Percentiles rank a stretch among this genome's conserved stretches.
Conservation (phyloP, 2,329 filamentous ascomycete genomes). For the Aspergillus sp. region DNA sequence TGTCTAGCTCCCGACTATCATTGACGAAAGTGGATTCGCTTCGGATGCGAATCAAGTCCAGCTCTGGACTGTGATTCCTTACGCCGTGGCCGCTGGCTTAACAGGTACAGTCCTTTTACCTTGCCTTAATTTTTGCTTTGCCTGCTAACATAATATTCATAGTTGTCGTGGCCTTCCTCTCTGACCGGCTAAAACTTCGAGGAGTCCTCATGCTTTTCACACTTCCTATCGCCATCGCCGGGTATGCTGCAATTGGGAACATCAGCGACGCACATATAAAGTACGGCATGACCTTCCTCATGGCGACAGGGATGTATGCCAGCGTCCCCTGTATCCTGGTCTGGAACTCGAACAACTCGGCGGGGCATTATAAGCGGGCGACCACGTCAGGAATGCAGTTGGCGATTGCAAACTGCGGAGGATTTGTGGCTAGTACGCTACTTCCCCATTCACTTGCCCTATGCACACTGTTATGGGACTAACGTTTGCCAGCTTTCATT, state of each 20-base stretch:
- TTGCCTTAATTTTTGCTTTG: neutral
- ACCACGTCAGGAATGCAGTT: constrained; percentile 69
- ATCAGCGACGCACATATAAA: constrained; percentile 56
- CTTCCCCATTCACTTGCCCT: neutral
- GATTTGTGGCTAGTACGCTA: constrained; percentile 63
- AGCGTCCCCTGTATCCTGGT: constrained; percentile 67
- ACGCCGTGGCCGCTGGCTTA: constrained; percentile 62
- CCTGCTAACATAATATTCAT: neutral
- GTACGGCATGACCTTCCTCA: constrained; percentile 70
- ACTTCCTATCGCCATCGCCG: constrained; percentile 66
- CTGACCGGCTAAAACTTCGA: constrained; percentile 63
- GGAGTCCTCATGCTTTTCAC: constrained; percentile 67
- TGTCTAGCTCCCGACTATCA: constrained; percentile 64
- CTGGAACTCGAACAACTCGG: constrained; percentile 71
- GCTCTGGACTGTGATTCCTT: constrained; percentile 67
- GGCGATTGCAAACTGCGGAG: constrained; percentile 68
- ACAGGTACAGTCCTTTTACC: constrained; percentile 48
- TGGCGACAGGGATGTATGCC: constrained; percentile 68
- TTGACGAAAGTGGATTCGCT: constrained; percentile 60
- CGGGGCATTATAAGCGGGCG: constrained; percentile 71
- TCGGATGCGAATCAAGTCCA: constrained; percentile 62
- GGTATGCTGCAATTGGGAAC: constrained; percentile 67
- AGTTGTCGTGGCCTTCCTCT: constrained; percentile 56
- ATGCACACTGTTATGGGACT: constrained; percentile 13
- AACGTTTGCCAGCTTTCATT: constrained; percentile 55